Conservation (phyloP, 129 eudicot genomes). For the Arctium lappa region DNA sequence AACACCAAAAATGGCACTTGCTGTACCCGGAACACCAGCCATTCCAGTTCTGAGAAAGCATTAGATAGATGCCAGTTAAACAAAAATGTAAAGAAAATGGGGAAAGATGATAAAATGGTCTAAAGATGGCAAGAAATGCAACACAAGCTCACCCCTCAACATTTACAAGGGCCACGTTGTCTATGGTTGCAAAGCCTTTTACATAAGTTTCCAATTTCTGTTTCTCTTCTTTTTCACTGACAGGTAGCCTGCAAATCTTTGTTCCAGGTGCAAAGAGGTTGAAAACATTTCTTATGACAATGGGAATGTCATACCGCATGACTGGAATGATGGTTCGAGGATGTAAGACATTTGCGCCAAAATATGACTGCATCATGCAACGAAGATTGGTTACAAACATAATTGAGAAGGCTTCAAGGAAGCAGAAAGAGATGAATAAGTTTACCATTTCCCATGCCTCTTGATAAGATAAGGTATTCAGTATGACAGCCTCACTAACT, state of each 20-base stretch:
- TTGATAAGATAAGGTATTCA: slow-evolving; percentile 80
- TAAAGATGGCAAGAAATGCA: slow-evolving; percentile 3
- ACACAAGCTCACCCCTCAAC: slow-evolving; percentile 86
- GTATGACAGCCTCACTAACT: slow-evolving; percentile 97
- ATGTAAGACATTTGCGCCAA: slow-evolving; percentile 98
- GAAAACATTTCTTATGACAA: slow-evolving; percentile 90
- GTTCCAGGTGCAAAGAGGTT: slow-evolving; percentile 97
- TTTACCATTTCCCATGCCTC: slow-evolving; percentile 99
- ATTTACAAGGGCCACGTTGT: slow-evolving; percentile 91
- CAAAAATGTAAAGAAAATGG: background rate
- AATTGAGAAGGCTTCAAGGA: background rate
- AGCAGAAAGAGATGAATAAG: slow-evolving; percentile 9
- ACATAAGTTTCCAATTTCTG: slow-evolving; percentile 54
- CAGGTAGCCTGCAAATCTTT: slow-evolving; percentile 60
- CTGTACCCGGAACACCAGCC: slow-evolving; percentile 99
- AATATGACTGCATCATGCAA: slow-evolving; percentile 74
- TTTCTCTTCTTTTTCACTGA: slow-evolving; percentile 43
- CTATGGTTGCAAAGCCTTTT: slow-evolving; percentile 99
- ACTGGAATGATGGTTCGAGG: slow-evolving; percentile 99
- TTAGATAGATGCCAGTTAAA: slow-evolving; percentile 19
- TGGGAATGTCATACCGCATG: slow-evolving; percentile 93
- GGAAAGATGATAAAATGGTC: background rate
- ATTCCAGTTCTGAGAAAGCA: slow-evolving; percentile 82
- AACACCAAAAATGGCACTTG: slow-evolving; percentile 86
- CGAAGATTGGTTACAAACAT: slow-evolving; percentile 16